Percentiles rank a stretch among this genome's conserved stretches.
These are phyloP conservation scores for Buxus sempervirens DNA, from an alignment of 164 flowering plant species.

Conservation along the genomic window DNA sequence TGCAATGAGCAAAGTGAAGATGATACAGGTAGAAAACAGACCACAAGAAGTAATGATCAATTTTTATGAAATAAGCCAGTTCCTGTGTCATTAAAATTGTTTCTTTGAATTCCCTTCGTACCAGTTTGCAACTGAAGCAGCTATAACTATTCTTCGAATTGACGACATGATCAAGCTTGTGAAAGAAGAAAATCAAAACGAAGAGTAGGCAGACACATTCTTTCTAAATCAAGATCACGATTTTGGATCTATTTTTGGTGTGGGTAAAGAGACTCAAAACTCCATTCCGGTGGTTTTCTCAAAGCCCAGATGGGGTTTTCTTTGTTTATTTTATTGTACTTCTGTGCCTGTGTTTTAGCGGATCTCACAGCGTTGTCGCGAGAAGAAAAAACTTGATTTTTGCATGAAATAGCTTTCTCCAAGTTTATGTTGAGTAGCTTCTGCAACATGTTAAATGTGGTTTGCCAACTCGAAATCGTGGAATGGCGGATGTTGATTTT, in stretches of 20 bases:
- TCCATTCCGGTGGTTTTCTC: no score
- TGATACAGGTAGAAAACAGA: conserved; percentile 65
- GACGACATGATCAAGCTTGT: conserved; percentile 93
- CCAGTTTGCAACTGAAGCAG: conserved; percentile 99
- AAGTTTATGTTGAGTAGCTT: no score
- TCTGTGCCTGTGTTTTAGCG: no score
- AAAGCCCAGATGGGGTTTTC: no score
- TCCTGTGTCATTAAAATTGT: neutral
- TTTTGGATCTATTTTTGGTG: neutral
- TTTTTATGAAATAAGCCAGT: neutral
- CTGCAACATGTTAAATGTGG: no score
- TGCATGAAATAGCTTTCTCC: no score
- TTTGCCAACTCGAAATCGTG: no score
- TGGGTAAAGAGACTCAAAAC: neutral
- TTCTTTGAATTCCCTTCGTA: neutral
- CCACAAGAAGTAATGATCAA: neutral
- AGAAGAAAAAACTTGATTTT: no score
- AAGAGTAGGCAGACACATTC: conserved; percentile 8
- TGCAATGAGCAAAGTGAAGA: conserved; percentile 99
- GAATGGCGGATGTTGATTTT: no score
- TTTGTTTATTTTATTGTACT: no score
- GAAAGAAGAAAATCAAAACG: conserved; percentile 80
- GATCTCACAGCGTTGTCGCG: no score
- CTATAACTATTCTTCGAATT: conserved; percentile 95
- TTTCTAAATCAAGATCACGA: neutral